Conservation (phyloP, 495 filamentous ascomycete species). For the Neurospora sp. region DNA sequence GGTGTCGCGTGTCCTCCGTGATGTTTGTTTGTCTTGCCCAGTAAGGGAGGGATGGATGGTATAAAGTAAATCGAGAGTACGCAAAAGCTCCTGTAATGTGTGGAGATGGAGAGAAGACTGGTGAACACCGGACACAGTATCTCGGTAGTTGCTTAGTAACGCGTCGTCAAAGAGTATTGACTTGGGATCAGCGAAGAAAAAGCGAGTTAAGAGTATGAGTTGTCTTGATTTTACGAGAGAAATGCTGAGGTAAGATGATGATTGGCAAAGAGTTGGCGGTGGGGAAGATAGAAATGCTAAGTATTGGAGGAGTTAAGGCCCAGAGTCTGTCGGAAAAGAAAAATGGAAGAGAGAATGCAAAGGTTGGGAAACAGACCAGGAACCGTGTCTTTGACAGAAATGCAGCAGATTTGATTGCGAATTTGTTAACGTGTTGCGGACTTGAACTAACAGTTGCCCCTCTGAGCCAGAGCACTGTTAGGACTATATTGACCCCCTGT, state of each 20-base stretch:
- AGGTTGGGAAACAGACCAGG: background rate
- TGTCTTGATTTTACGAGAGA: background rate
- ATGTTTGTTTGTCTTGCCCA: background rate
- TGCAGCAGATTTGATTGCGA: background rate
- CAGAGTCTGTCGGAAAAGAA: background rate
- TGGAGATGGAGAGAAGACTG: background rate
- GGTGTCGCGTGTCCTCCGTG: background rate
- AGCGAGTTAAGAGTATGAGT: background rate
- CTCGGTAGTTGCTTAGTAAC: background rate
- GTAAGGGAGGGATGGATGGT: background rate
- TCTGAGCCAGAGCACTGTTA: background rate
- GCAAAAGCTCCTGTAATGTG: background rate
- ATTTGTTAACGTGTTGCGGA: background rate
- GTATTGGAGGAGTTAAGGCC: background rate
- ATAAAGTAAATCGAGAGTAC: background rate
- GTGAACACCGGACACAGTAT: background rate
- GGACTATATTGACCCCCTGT: background rate
- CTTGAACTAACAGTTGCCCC: background rate
- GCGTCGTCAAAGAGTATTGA: background rate
- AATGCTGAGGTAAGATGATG: background rate
- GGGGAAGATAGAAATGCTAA: background rate
- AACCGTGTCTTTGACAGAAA: background rate
- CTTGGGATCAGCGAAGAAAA: background rate
- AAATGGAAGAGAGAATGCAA: background rate
- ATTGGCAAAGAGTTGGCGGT: background rate